Evolutionary conservation across 768 basidiomycete species (phyloP), one percentile per base, ranked within the genome.

Genomic region (Dacryopinax primogenitus): DNA sequence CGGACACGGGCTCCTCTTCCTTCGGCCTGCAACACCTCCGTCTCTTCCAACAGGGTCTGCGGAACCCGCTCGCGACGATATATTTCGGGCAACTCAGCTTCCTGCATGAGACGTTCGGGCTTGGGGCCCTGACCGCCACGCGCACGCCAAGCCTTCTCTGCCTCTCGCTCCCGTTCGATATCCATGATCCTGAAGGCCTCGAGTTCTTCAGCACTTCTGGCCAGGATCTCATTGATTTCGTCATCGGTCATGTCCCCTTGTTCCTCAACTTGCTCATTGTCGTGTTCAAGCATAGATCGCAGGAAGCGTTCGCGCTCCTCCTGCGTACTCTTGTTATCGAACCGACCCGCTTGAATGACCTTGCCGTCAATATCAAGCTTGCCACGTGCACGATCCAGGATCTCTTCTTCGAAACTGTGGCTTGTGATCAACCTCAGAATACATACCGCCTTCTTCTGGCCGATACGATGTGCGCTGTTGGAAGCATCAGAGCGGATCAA

Each of bases 361-460:
- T 99, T 98, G 78, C 95, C 93, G 74, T 99, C 96, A 71, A 99
- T 94, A 71, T 95, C 95, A 32, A 97, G 87, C 80, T 99, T 99
- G 77, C 85, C 90, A 66, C 90, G 84, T 3, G 96, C 96, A 68
- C 93, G 85, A 47, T 91, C 89, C 67, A 97, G 89, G 84, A 98
- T 96, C 2, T 93, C 92, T 76, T 98, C 96, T 77, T 98, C 96
- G 26, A 99, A 92, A 68, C 93, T 95, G 79, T 93, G 92, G 75
- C 96, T 92, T 2, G 95, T 96, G 73, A 99, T 94, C 75, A 99
- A 90, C 67, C 95, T 86, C 68, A 98, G 80, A 68, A 99, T 98
- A 33, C 94, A 86, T 21, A 99, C 96, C 47, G 93, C 90, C 76
- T 94, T 95, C 66, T 96, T 99, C 74, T 99, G 96, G 66, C 96